phyloP scores from a whole-genome alignment of 2,329 filamentous ascomycete species.

The Talaromyces sp. region DNA sequence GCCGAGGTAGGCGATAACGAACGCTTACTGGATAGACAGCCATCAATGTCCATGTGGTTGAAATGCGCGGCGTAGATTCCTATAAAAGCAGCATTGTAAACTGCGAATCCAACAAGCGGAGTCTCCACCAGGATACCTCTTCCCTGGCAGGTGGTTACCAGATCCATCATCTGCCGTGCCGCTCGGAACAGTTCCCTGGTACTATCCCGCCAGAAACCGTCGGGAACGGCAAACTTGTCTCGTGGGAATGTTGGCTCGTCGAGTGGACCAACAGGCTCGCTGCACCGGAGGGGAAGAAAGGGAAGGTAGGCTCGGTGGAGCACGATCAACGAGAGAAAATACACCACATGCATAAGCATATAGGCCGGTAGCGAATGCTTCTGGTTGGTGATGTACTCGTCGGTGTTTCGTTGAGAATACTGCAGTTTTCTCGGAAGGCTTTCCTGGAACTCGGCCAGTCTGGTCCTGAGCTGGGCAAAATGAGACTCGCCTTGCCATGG shows the following conservation, averaged over 20 bases:
- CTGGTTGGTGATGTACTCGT: slow-evolving; percentile 47
- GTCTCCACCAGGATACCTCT: slow-evolving; percentile 49
- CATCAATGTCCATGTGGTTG: slow-evolving; percentile 50
- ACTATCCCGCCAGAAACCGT: slow-evolving; percentile 51
- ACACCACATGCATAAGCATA: slow-evolving; percentile 50
- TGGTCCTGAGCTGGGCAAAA: slow-evolving; percentile 42
- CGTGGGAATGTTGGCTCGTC: slow-evolving; percentile 45
- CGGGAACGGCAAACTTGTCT: slow-evolving; percentile 38
- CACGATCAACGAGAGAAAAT: slow-evolving; percentile 50
- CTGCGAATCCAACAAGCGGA: slow-evolving; percentile 50
- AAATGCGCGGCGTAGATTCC: slow-evolving; percentile 51
- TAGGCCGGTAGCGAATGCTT: slow-evolving; percentile 49
- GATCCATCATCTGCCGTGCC: slow-evolving; percentile 49
- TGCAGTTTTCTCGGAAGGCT: slow-evolving; percentile 48
- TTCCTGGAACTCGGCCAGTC: slow-evolving; percentile 46
- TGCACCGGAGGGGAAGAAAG: slow-evolving; percentile 47
- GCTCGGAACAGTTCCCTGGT: slow-evolving; percentile 46
- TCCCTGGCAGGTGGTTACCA: slow-evolving; percentile 48
- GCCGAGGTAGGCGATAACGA: slow-evolving; percentile 15
- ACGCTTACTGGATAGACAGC: slow-evolving; percentile 36
- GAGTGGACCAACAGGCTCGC: slow-evolving; percentile 48
- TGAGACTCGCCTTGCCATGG: slow-evolving; percentile 50
- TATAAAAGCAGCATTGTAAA: slow-evolving; percentile 49
- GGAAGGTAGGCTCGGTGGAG: slow-evolving; percentile 53
- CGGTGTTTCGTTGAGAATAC: slow-evolving; percentile 47